Percentiles rank a stretch among this genome's conserved stretches.
phyloP scores from a whole-genome alignment of 805 yeast species.

The Ogataea trehalophila region DNA sequence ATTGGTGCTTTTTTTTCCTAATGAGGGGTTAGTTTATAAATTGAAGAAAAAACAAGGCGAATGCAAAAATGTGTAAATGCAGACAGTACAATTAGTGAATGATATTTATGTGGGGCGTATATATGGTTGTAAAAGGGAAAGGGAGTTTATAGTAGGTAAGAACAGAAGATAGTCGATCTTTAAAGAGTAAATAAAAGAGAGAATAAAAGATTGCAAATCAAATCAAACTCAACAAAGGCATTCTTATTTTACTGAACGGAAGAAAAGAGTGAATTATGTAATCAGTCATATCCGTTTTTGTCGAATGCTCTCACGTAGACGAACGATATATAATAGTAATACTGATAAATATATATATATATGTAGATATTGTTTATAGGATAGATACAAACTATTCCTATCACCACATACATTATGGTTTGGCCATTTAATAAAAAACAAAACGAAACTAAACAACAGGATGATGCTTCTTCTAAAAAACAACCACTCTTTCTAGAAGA shows the following conservation, averaged over 20 bases:
- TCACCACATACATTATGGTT: constrained; percentile 10
- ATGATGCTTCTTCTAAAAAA: not conserved
- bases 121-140: not conserved
- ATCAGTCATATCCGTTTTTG: no score
- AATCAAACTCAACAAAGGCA: no score
- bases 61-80: no score
- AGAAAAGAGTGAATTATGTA: no score
- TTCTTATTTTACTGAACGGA: no score
- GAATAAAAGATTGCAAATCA: no score
- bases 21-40: not conserved
- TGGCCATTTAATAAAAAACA: constrained; percentile 16
- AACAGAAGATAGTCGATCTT: no score
- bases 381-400: not conserved
- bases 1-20: not conserved
- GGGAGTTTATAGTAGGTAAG: not conserved
- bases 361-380: no score
- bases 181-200: no score
- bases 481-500: constrained; percentile 41
- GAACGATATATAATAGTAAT: not conserved
- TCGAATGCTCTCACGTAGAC: no score
- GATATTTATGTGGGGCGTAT: no score
- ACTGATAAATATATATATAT: not conserved
- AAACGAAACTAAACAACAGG: constrained; percentile 1
- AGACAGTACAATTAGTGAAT: no score
- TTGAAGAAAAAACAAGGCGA: not conserved